Evolutionary conservation across 148 eudicot genomes (phyloP).

Genomic region (Talinum fruticosum): DNA sequence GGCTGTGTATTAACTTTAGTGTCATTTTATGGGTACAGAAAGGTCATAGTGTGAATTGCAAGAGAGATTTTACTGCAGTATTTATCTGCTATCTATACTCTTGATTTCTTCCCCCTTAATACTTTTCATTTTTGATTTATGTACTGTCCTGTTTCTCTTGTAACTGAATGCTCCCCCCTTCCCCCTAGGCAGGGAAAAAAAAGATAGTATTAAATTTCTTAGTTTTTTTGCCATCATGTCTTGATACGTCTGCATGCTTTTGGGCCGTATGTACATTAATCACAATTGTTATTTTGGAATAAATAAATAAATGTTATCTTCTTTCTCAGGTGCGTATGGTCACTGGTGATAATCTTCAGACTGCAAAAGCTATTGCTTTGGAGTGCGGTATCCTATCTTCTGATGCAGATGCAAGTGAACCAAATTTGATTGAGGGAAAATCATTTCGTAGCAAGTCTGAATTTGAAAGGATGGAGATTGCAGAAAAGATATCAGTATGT

Average conservation of each 20-base stretch:
- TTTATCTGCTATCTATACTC: no score
- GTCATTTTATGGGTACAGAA: no score
- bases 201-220: no score
- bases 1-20: no score
- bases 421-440: constrained; percentile 87
- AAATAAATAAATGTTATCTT: background rate
- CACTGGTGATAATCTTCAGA: constrained; percentile 93
- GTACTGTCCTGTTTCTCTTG: background rate
- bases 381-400: constrained; percentile 92
- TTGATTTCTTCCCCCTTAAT: background rate
- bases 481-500: constrained; percentile 74
- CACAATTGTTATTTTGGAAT: background rate
- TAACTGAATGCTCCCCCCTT: background rate
- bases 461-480: constrained; percentile 51
- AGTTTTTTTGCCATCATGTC: background rate
- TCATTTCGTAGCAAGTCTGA: constrained; percentile 66
- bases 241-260: background rate
- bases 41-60: no score
- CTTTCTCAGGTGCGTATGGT: constrained; percentile 85
- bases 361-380: constrained; percentile 92
- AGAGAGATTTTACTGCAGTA: no score
- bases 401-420: constrained; percentile 72
- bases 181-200: no score
- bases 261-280: background rate
- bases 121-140: background rate